phyloP scores from a whole-genome alignment of 352 stramenopile genomes.

The Globisporangium irregulare region DNA sequence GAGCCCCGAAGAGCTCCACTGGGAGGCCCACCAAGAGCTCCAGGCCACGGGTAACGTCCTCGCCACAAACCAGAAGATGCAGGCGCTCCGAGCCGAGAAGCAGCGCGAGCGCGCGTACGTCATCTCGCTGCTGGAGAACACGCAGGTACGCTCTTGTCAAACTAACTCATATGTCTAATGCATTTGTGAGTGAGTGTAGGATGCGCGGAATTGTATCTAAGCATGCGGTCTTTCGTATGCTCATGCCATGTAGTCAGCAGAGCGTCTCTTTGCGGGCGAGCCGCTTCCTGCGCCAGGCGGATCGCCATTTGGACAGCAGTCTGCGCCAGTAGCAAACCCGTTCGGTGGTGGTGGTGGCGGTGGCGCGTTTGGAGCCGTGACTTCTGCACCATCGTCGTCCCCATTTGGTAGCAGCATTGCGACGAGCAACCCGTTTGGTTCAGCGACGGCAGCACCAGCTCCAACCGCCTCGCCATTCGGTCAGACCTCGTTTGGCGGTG shows the following conservation, averaged over 20 bases:
- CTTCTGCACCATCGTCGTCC: constrained; percentile 13
- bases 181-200: no score
- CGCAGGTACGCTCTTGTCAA: background rate
- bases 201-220: no score
- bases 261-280: constrained; percentile 58
- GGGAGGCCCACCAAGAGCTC: constrained; percentile 59
- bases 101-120: constrained; percentile 50
- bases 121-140: constrained; percentile 44
- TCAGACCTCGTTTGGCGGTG: background rate
- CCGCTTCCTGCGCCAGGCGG: constrained; percentile 20
- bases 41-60: constrained; percentile 39
- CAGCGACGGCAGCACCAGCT: background rate
- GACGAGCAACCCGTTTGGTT: constrained; percentile 8
- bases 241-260: constrained; percentile 18
- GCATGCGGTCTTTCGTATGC: no score
- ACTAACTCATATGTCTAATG: no score
- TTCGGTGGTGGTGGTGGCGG: constrained; percentile 20
- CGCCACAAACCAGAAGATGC: constrained; percentile 41
- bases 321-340: constrained; percentile 12
- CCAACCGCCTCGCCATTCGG: background rate
- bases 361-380: constrained; percentile 3
- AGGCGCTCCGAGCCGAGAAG: constrained; percentile 39
- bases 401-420: constrained; percentile 18
- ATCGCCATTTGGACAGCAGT: constrained; percentile 13
- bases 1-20: constrained; percentile 59